Evolutionary conservation across 2,329 filamentous ascomycete genomes (phyloP).

Genomic region (Drechslerella coelobrocha): DNA sequence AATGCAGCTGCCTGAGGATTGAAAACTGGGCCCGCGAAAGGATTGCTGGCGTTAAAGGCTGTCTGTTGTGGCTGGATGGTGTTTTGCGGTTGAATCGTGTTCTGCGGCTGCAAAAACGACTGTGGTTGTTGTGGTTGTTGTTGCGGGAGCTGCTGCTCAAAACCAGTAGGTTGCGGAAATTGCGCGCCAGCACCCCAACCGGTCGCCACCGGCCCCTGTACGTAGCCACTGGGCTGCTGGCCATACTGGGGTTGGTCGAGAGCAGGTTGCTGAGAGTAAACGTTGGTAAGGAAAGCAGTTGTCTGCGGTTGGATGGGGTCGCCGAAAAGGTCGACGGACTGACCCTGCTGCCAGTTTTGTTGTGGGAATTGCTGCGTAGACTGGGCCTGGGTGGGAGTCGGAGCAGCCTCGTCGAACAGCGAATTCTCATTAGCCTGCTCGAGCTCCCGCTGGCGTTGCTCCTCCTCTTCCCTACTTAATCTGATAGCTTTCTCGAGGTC

Average conservation of each 20-base stretch:
- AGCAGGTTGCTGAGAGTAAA: conserved; percentile 80
- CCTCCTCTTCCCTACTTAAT: conserved; percentile 91
- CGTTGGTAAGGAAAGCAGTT: conserved; percentile 71
- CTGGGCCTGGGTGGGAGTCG: conserved; percentile 67
- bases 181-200: conserved; percentile 47
- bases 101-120: conserved; percentile 50
- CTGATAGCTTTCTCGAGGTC: conserved; percentile 94
- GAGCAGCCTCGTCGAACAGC: conserved; percentile 79
- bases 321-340: conserved; percentile 94
- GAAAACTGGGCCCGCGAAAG: conserved; percentile 47
- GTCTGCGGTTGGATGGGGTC: conserved; percentile 82
- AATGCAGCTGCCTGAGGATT: conserved; percentile 64
- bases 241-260: conserved; percentile 66
- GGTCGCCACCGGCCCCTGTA: conserved; percentile 43
- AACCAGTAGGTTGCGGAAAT: conserved; percentile 60
- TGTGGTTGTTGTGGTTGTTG: conserved; percentile 58
- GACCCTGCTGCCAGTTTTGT: conserved; percentile 92
- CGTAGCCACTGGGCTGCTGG: conserved; percentile 47
- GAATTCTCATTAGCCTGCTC: conserved; percentile 84
- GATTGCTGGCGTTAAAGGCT: conserved; percentile 65
- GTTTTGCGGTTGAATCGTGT: conserved; percentile 40
- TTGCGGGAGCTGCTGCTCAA: conserved; percentile 57
- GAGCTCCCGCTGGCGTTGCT: conserved; percentile 78
- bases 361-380: conserved; percentile 63
- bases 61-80: conserved; percentile 60